phyloP scores from a whole-genome alignment of 805 yeast genomes.

The Candida dendrica region DNA sequence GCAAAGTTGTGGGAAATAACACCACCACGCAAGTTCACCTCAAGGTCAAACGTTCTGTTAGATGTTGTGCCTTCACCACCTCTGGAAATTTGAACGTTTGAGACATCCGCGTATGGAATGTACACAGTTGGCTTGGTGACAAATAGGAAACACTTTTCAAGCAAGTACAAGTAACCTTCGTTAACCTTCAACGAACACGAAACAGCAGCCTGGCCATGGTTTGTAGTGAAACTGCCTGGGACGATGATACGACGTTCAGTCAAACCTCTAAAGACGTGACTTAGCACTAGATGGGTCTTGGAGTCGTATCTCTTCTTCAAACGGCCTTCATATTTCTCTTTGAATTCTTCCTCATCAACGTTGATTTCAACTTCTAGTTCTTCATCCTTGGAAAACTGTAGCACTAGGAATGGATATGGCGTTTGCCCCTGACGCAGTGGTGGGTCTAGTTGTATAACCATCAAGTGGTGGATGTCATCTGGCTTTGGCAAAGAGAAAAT shows the following conservation, averaged over 20 bases:
- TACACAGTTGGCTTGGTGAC: constrained; percentile 91
- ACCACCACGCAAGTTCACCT: constrained; percentile 61
- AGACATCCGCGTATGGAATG: constrained; percentile 79
- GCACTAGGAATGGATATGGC: constrained; percentile 82
- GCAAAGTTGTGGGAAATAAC: constrained; percentile 76
- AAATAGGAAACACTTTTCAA: constrained; percentile 85
- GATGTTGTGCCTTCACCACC: constrained; percentile 71
- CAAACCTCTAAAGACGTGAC: constrained; percentile 84
- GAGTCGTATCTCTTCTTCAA: constrained; percentile 72
- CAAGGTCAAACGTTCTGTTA: constrained; percentile 89
- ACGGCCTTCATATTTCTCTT: constrained; percentile 65
- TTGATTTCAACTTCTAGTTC: constrained; percentile 87
- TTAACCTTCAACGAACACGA: constrained; percentile 90
- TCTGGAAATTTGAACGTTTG: constrained; percentile 75
- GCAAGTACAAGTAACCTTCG: constrained; percentile 89
- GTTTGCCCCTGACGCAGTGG: constrained; percentile 98
- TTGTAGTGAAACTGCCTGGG: constrained; percentile 76
- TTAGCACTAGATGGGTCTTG: constrained; percentile 77
- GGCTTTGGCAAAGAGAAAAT: constrained; percentile 90
- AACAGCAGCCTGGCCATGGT: constrained; percentile 76
- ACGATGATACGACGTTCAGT: constrained; percentile 79
- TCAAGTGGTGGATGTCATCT: constrained; percentile 83
- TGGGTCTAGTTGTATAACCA: constrained; percentile 89
- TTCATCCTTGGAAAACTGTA: constrained; percentile 87
- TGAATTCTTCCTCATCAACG: constrained; percentile 74